phyloP scores from a whole-genome alignment of 106 monocot species.

The Agapanthus africanus region DNA sequence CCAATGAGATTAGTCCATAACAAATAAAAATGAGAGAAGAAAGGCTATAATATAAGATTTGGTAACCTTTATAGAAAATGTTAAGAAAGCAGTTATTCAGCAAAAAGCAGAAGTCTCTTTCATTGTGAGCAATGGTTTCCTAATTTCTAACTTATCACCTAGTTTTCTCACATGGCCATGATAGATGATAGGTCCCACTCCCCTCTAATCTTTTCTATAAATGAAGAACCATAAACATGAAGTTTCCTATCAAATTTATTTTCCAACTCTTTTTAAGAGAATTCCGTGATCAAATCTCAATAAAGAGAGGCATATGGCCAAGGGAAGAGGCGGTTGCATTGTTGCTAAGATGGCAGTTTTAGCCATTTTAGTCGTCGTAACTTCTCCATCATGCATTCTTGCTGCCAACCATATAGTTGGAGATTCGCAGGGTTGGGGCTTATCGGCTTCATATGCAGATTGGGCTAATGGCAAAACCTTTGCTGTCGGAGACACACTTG shows the following conservation, averaged over 20 bases:
- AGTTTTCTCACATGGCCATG: not conserved
- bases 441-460: slow-evolving; percentile 25
- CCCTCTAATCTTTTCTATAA: not conserved
- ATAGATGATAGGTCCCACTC: not conserved
- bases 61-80: not conserved
- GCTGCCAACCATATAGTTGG: slow-evolving; percentile 38
- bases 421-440: slow-evolving; percentile 47
- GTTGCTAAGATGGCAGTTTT: not conserved
- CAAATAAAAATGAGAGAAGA: no score
- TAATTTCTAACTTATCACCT: not conserved
- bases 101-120: not conserved
- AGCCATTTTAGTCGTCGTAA: slow-evolving; percentile 13
- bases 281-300: no score
- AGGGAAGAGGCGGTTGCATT: slow-evolving; percentile 4
- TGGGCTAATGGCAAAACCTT: slow-evolving; percentile 36
- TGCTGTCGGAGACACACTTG: slow-evolving; percentile 33
- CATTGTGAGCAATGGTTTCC: not conserved
- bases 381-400: not conserved
- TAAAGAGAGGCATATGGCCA: no score
- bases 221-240: not conserved
- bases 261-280: not conserved
- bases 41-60: not conserved
- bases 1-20: not conserved
- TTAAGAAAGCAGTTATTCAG: not conserved
- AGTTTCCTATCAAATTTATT: not conserved